phyloP scores from a whole-genome alignment of 2,329 filamentous ascomycete species.

The Fusarium floridanum region DNA sequence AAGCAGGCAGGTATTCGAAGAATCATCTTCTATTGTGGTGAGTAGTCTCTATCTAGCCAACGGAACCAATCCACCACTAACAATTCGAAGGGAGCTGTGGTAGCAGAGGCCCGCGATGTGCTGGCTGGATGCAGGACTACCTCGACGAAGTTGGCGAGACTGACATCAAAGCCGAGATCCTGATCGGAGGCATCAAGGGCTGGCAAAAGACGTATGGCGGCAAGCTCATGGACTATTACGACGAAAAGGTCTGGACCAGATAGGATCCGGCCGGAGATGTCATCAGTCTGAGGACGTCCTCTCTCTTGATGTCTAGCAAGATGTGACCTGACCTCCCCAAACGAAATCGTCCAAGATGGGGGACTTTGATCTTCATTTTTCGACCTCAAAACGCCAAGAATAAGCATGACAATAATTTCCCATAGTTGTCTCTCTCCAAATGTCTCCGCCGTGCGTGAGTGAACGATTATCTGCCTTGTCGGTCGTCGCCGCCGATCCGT shows the following conservation, averaged over 20 bases:
- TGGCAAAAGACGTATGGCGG: conserved; percentile 66
- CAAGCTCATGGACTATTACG: conserved; percentile 64
- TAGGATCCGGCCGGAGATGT: conserved; percentile 33
- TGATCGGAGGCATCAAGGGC: conserved; percentile 67
- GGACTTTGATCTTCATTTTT: conserved; percentile 43
- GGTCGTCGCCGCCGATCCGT: conserved; percentile 74
- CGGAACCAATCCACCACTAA: not conserved
- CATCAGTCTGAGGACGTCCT: conserved; percentile 19
- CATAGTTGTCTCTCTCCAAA: conserved; percentile 14
- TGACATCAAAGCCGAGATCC: conserved; percentile 59
- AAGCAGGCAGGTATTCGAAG: conserved; percentile 61
- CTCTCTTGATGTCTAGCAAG: conserved; percentile 50
- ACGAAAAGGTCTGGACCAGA: conserved; percentile 55
- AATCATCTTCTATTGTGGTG: conserved; percentile 70
- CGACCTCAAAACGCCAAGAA: conserved; percentile 53
- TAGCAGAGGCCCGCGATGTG: conserved; percentile 64
- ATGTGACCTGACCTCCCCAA: conserved; percentile 31
- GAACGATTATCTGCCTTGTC: conserved; percentile 49
- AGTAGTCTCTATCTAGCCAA: conserved; percentile 7
- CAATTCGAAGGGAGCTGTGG: conserved; percentile 60
- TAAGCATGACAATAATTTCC: conserved; percentile 42
- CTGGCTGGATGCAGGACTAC: conserved; percentile 70
- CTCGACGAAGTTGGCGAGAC: conserved; percentile 60
- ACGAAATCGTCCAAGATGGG: conserved; percentile 32
- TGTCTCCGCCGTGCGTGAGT: conserved; percentile 1